Evolutionary conservation across 1,284 basidiomycete species (phyloP).

Genomic region (Thelephora terrestris): DNA sequence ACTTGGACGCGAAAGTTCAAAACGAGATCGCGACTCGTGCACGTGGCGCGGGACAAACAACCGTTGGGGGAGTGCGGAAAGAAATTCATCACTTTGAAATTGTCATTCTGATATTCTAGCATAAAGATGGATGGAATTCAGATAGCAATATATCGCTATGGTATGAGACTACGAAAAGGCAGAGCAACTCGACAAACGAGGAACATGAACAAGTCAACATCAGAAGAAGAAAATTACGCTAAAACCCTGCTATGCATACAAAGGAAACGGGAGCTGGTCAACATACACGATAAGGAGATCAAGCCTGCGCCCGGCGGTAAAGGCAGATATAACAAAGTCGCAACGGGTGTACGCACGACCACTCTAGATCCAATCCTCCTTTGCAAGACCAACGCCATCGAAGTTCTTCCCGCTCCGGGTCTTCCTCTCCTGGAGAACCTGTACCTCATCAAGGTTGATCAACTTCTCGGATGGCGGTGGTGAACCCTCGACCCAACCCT

Average conservation of each 20-base stretch:
- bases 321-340: constrained; percentile 11
- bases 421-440: constrained; percentile 49
- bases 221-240: too few species aligned
- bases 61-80: too few species aligned
- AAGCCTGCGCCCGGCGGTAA: constrained; percentile 2
- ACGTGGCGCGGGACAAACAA: too few species aligned
- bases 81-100: too few species aligned
- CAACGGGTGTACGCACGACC: constrained; percentile 15
- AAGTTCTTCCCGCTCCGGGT: constrained; percentile 74
- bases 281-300: too few species aligned
- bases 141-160: too few species aligned
- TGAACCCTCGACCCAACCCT: constrained; percentile 77
- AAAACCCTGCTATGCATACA: not conserved
- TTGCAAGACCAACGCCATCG: constrained; percentile 53
- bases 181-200: constrained; percentile 1
- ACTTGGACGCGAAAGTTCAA: too few species aligned
- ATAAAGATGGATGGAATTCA: constrained; percentile 5
- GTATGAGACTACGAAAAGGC: too few species aligned
- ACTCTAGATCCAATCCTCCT: constrained; percentile 40
- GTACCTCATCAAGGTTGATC: constrained; percentile 65
- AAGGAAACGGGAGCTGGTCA: not conserved
- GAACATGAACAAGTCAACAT: not conserved
- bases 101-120: not conserved
- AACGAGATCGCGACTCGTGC: too few species aligned
- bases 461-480: constrained; percentile 69